A percentile compares a stretch with the other conserved stretches of the same genome.
phyloP scores from a whole-genome alignment of 495 filamentous ascomycete species.

The Pyrenula massariospora region DNA sequence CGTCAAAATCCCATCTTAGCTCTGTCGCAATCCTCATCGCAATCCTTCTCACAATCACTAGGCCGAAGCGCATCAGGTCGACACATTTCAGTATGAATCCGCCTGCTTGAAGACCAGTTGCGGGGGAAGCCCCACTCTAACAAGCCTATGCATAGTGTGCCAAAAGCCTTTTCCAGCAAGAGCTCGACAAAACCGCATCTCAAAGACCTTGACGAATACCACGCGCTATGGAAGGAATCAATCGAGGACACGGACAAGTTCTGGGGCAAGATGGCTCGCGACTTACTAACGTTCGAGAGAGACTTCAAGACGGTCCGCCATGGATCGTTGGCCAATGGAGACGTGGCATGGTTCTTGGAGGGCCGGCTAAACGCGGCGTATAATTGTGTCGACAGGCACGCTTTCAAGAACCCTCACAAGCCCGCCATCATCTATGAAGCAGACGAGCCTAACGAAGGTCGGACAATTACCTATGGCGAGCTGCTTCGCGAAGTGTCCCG shows the following conservation, averaged over 20 bases:
- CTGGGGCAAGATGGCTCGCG: conserved; percentile 77
- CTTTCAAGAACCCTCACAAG: conserved; percentile 80
- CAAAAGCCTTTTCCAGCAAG: conserved; percentile 53
- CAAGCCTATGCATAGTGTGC: conserved; percentile 28
- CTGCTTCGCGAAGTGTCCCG: conserved; percentile 86
- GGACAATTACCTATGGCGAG: conserved; percentile 85
- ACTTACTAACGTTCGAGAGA: conserved; percentile 78
- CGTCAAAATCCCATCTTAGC: too few species aligned
- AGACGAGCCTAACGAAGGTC: conserved; percentile 79
- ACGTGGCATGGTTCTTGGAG: conserved; percentile 91
- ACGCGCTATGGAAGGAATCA: conserved; percentile 88
- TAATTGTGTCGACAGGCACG: conserved; percentile 96
- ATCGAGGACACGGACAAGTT: conserved; percentile 85
- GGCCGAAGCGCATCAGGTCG: conserved; percentile 71
- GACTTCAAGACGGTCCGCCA: conserved; percentile 86
- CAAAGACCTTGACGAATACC: conserved; percentile 71
- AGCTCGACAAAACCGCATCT: conserved; percentile 59
- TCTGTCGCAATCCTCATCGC: too few species aligned
- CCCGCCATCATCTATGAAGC: conserved; percentile 98
- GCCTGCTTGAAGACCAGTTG: conserved; percentile 9
- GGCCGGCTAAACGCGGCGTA: conserved; percentile 89
- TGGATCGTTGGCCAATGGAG: conserved; percentile 68
- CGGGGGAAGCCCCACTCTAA: background rate
- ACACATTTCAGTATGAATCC: conserved; percentile 51
- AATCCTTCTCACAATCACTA: conserved; percentile 14